Conservation (phyloP, 2,329 filamentous ascomycete genomes). For the Capronia epimyces region DNA sequence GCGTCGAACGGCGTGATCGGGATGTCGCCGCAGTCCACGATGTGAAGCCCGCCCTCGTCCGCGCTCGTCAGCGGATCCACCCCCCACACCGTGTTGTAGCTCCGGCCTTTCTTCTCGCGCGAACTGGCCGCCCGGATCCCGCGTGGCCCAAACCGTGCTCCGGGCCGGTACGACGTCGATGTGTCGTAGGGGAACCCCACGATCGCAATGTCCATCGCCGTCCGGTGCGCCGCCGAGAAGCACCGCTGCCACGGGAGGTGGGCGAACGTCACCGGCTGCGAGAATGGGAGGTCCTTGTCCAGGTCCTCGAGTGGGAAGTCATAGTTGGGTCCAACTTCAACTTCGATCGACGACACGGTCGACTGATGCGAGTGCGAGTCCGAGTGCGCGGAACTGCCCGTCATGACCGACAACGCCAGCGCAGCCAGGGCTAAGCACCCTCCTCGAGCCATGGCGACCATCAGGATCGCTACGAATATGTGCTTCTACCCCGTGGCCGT, state of each 20-base stretch:
- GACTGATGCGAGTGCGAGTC: not conserved
- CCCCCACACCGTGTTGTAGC: constrained; percentile 31
- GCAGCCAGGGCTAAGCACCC: not conserved
- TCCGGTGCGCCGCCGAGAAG: constrained; percentile 26
- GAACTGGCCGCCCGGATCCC: constrained; percentile 32
- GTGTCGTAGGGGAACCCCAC: constrained; percentile 36
- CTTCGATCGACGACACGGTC: not conserved
- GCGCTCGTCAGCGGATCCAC: constrained; percentile 31
- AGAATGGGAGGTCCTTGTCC: constrained; percentile 32
- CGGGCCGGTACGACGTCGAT: constrained; percentile 32
- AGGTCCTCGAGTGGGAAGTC: constrained; percentile 30
- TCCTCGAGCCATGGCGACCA: not conserved
- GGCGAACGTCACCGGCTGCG: constrained; percentile 32
- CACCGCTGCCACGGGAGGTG: constrained; percentile 32
- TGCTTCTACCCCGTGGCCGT: too few relatives aligned
- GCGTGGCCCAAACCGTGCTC: constrained; percentile 33
- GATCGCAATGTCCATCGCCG: constrained; percentile 32
- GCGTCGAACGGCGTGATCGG: constrained; percentile 86
- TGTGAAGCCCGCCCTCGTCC: constrained; percentile 42
- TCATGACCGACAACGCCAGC: not conserved
- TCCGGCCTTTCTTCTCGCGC: constrained; percentile 31
- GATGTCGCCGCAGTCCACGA: constrained; percentile 78
- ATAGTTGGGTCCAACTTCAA: constrained; percentile 27
- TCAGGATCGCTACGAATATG: too few relatives aligned
- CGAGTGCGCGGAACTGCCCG: not conserved